These are phyloP conservation scores for Ceratocystis colombiana DNA, from an alignment of 2,329 filamentous ascomycete genomes.

Conservation along the genomic window DNA sequence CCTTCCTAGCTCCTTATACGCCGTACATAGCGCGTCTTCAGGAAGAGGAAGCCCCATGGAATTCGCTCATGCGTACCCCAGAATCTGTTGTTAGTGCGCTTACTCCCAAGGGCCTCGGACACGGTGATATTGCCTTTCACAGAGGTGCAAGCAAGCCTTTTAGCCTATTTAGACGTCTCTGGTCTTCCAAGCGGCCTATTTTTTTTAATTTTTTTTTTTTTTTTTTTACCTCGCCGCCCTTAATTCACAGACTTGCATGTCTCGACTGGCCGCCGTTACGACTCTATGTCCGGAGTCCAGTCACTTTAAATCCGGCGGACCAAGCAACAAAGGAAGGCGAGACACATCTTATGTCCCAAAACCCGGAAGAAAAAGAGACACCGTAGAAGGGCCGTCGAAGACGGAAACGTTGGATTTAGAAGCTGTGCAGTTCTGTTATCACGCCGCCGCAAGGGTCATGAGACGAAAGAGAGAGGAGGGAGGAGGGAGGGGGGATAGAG, in stretches of 20 bases:
- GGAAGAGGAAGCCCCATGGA: too few relatives aligned
- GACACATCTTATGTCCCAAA: background rate
- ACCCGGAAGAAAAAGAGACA: background rate
- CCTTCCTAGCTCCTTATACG: too few relatives aligned
- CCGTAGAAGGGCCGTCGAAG: constrained; percentile 12
- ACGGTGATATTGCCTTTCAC: constrained; percentile 8
- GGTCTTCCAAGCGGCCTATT: background rate
- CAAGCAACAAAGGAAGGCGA: background rate
- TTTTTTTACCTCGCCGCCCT: background rate
- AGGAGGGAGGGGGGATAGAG: too few relatives aligned
- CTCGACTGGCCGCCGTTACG: background rate
- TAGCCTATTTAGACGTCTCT: constrained; percentile 9
- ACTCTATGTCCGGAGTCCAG: background rate
- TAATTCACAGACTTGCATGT: background rate
- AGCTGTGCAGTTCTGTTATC: background rate
- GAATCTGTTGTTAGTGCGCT: constrained; percentile 10
- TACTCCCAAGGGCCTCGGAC: constrained; percentile 11
- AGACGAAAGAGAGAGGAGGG: background rate
- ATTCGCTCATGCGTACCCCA: background rate
- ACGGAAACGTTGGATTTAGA: background rate
- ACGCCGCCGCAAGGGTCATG: background rate
- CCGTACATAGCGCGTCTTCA: too few relatives aligned
- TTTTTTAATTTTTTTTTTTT: background rate
- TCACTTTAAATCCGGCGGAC: background rate
- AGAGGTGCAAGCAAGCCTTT: background rate